Percentiles rank a stretch among this genome's conserved stretches.
Conservation (phyloP, 306 rosid genomes). For the Prunus dulcis region DNA sequence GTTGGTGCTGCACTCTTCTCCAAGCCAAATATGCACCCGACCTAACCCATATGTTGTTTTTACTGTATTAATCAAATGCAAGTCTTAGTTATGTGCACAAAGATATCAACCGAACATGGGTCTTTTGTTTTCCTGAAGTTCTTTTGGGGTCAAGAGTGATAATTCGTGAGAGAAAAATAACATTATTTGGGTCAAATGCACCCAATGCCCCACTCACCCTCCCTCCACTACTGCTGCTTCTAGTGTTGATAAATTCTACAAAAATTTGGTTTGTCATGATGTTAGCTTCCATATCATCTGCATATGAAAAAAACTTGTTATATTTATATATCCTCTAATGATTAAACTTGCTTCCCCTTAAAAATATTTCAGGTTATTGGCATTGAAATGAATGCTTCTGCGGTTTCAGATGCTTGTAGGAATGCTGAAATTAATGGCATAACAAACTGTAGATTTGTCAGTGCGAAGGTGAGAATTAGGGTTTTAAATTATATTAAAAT, state of each 20-base stretch:
- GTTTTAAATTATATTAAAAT: neutral
- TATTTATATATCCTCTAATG: neutral
- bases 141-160: too few relatives aligned
- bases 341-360: conserved; percentile 18
- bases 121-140: too few relatives aligned
- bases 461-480: conserved; percentile 70
- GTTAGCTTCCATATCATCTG: neutral
- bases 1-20: too few relatives aligned
- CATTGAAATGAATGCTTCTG: conserved; percentile 95
- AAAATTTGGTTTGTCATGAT: neutral
- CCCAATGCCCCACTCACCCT: too few relatives aligned
- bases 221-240: neutral
- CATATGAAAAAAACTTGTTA: neutral
- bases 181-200: too few relatives aligned
- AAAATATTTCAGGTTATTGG: conserved; percentile 74
- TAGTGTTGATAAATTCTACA: neutral
- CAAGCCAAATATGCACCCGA: too few relatives aligned
- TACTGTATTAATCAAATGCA: too few relatives aligned
- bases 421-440: conserved; percentile 94
- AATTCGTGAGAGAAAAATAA: too few relatives aligned
- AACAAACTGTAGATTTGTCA: conserved; percentile 72
- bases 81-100: too few relatives aligned
- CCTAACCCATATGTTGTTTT: too few relatives aligned
- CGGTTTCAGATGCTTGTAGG: conserved; percentile 81
- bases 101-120: too few relatives aligned